These are phyloP conservation scores for Ophiostoma australiae DNA, from an alignment of 2,329 filamentous ascomycete genomes.

Conservation along the genomic window DNA sequence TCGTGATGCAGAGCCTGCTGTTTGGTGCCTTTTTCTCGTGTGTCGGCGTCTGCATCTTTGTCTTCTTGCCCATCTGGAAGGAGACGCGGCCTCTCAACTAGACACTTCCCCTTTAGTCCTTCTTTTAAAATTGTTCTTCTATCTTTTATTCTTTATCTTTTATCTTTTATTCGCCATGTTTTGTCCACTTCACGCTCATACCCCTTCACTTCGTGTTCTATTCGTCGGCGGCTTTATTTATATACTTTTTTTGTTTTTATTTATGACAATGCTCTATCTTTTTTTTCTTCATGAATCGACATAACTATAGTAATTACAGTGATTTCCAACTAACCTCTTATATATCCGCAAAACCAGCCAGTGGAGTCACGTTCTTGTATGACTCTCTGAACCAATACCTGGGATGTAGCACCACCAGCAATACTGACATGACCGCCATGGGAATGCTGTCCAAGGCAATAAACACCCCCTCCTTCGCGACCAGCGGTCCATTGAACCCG, in stretches of 20 bases:
- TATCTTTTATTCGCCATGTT: background rate
- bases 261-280: background rate
- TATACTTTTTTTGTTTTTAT: background rate
- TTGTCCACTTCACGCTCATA: background rate
- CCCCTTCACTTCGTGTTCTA: background rate
- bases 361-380: background rate
- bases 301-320: too few relatives aligned
- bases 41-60: slow-evolving; percentile 38
- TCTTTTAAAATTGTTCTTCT: background rate
- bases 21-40: slow-evolving; percentile 39
- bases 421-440: background rate
- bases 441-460: background rate
- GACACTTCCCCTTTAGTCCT: background rate
- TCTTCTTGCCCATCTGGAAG: slow-evolving; percentile 43
- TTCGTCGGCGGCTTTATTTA: background rate
- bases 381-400: background rate
- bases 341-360: background rate
- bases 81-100: slow-evolving; percentile 17
- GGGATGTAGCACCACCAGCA: background rate
- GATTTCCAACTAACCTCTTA: background rate
- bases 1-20: slow-evolving; percentile 41
- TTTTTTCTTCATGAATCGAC: background rate
- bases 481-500: background rate
- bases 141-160: too few relatives aligned
- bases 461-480: background rate